phyloP scores from a whole-genome alignment of 2,329 filamentous ascomycete species.

The Samsoniella hepiali region DNA sequence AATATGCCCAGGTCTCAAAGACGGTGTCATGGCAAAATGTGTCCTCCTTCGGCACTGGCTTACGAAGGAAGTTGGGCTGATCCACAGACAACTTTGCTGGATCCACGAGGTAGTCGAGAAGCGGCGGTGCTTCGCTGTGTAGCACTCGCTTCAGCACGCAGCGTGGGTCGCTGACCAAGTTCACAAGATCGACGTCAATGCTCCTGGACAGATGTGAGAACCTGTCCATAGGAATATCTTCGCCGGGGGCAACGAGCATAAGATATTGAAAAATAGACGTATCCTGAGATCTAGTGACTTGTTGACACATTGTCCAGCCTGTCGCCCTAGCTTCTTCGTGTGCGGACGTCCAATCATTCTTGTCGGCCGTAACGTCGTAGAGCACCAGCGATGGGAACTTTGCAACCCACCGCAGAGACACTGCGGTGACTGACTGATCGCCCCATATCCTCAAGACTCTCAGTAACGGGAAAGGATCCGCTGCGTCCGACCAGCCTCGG shows the following conservation, averaged over 20 bases:
- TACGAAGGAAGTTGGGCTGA: conserved; percentile 30
- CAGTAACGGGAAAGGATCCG: conserved; percentile 44
- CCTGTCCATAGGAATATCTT: conserved; percentile 25
- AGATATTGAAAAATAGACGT: conserved; percentile 33
- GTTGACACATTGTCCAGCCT: conserved; percentile 35
- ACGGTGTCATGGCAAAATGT: conserved; percentile 33
- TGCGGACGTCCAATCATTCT: conserved; percentile 35
- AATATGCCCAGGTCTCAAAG: conserved; percentile 42
- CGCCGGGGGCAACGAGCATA: conserved; percentile 32
- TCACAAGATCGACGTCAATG: conserved; percentile 35
- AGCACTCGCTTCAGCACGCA: conserved; percentile 34
- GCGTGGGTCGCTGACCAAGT: conserved; percentile 32
- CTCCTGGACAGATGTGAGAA: conserved; percentile 30
- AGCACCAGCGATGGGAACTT: conserved; percentile 44
- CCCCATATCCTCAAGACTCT: conserved; percentile 47
- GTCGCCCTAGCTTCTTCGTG: conserved; percentile 25
- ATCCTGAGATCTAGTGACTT: conserved; percentile 28
- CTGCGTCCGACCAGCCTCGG: conserved; percentile 42
- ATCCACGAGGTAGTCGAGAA: conserved; percentile 35
- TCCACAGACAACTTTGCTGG: conserved; percentile 28
- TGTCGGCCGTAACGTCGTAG: conserved; percentile 40
- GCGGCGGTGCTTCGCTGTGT: conserved; percentile 29
- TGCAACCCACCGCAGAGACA: conserved; percentile 40
- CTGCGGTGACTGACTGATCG: conserved; percentile 35
- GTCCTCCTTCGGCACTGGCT: conserved; percentile 29